These are phyloP conservation scores for Candida mesenterica DNA, from an alignment of 1,139 yeast species.

Conservation along the genomic window DNA sequence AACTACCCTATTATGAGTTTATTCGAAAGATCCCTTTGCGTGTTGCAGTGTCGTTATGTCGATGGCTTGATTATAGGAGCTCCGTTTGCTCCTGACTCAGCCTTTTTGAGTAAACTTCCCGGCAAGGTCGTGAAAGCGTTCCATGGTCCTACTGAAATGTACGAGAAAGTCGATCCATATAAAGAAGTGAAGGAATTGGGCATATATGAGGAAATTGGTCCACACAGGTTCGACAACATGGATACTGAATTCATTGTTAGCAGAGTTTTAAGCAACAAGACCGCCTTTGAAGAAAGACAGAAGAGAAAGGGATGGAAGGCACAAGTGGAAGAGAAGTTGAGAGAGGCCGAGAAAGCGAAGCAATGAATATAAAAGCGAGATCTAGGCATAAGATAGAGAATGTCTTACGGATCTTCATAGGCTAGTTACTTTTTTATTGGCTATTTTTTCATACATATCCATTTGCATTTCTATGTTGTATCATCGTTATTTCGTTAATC, in stretches of 20 bases:
- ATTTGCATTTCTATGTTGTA: neutral
- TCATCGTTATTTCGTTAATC: too few species aligned
- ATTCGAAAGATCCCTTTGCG: slow-evolving; percentile 82
- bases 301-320: slow-evolving; percentile 75
- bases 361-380: too few species aligned
- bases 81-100: slow-evolving; percentile 50
- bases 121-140: slow-evolving; percentile 47
- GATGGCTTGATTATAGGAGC: slow-evolving; percentile 74
- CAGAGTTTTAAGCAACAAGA: slow-evolving; percentile 63
- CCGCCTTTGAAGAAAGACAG: slow-evolving; percentile 76
- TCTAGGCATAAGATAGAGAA: too few species aligned
- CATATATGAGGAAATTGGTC: slow-evolving; percentile 44
- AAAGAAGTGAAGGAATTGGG: slow-evolving; percentile 34
- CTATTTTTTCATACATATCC: neutral
- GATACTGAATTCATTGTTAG: slow-evolving; percentile 65
- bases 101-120: slow-evolving; percentile 39
- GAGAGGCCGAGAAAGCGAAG: slow-evolving; percentile 20
- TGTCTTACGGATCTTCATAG: too few species aligned
- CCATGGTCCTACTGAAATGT: slow-evolving; percentile 61
- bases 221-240: slow-evolving; percentile 58
- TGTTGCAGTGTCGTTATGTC: slow-evolving; percentile 81
- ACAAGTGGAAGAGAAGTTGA: slow-evolving; percentile 32
- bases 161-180: slow-evolving; percentile 39
- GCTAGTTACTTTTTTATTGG: too few species aligned
- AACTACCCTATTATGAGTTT: slow-evolving; percentile 85